Evolutionary conservation across 305 asterid genomes (phyloP).

Genomic region (Solanum hybrid): DNA sequence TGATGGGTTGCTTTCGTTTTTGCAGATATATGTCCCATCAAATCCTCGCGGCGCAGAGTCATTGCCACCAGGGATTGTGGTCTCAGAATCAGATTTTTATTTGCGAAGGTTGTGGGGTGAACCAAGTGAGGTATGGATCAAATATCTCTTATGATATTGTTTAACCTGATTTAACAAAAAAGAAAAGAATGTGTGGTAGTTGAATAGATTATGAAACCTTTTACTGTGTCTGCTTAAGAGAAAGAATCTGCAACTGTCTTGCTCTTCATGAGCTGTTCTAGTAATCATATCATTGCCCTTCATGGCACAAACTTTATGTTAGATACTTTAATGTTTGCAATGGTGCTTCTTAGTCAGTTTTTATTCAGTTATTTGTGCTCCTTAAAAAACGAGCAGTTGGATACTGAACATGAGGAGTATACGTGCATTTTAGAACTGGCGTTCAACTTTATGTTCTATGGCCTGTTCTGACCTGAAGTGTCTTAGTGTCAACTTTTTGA

Average conservation of each 20-base stretch:
- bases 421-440: neutral
- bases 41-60: conserved; percentile 88
- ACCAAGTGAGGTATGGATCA: conserved; percentile 59
- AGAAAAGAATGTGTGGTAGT: neutral
- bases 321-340: neutral
- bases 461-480: neutral
- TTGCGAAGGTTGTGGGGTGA: conserved; percentile 87
- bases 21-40: conserved; percentile 65
- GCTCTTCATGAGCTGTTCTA: neutral
- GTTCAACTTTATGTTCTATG: neutral
- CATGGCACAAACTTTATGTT: neutral
- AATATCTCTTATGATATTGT: neutral
- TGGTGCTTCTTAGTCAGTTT: neutral
- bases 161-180: neutral
- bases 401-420: neutral
- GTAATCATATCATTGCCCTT: neutral
- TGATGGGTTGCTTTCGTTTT: conserved; percentile 9
- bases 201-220: neutral
- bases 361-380: neutral
- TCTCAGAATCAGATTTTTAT: conserved; percentile 65
- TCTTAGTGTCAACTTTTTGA: neutral
- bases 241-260: neutral
- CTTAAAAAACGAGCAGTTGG: neutral
- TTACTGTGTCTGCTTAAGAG: neutral
- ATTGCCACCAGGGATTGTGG: conserved; percentile 89